Conservation (phyloP, 148 eudicot species). For the Silene latifolia region DNA sequence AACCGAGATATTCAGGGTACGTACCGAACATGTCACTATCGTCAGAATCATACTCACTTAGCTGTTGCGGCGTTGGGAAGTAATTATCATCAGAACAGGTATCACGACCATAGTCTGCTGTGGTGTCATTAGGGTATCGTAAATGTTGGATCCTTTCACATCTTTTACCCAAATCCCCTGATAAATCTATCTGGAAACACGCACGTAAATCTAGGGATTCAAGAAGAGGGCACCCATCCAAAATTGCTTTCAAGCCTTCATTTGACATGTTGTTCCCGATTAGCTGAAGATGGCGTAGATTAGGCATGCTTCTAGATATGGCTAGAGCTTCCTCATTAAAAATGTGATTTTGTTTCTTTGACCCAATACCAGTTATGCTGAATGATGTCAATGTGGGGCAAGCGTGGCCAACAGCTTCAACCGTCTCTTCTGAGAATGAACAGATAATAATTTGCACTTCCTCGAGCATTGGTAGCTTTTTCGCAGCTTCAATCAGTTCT, state of each 20-base stretch:
- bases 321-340: conserved; percentile 34
- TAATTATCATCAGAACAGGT: neutral
- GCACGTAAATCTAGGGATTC: conserved; percentile 49
- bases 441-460: conserved; percentile 39
- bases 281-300: conserved; percentile 38
- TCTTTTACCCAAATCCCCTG: conserved; percentile 31
- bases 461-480: conserved; percentile 49
- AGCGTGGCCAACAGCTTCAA: conserved; percentile 40
- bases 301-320: conserved; percentile 41
- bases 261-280: conserved; percentile 38
- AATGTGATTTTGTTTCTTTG: neutral
- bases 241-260: conserved; percentile 43
- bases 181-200: conserved; percentile 34
- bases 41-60: neutral
- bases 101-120: conserved; percentile 18
- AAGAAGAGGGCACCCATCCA: conserved; percentile 42
- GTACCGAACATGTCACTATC: neutral
- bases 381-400: conserved; percentile 53
- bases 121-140: conserved; percentile 26
- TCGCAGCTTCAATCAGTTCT: conserved; percentile 37
- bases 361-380: conserved; percentile 26
- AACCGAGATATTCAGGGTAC: neutral
- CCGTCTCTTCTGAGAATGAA: conserved; percentile 14
- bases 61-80: neutral
- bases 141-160: conserved; percentile 35